Percentiles rank a stretch among this genome's conserved stretches.
phyloP scores from a whole-genome alignment of 1,284 basidiomycete genomes.

The Ganoderma lingzhi region DNA sequence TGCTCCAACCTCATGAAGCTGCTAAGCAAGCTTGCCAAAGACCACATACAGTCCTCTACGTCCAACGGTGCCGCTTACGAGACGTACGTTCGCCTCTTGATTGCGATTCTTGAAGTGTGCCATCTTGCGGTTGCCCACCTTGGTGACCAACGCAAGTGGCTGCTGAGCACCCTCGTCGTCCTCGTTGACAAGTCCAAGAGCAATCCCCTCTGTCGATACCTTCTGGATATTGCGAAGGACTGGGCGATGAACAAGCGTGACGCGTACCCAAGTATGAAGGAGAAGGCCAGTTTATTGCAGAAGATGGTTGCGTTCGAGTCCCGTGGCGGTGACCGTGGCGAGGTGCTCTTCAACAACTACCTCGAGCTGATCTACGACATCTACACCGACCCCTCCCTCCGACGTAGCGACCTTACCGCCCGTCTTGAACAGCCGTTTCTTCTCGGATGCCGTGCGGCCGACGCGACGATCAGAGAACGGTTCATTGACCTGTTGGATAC shows the following conservation, averaged over 20 bases:
- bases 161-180: constrained; percentile 79
- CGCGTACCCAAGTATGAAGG: constrained; percentile 92
- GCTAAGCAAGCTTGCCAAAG: constrained; percentile 88
- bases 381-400: constrained; percentile 87
- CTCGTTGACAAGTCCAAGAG: constrained; percentile 96
- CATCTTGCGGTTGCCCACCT: constrained; percentile 70
- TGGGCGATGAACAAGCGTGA: constrained; percentile 92
- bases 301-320: constrained; percentile 93
- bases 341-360: constrained; percentile 83
- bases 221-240: constrained; percentile 87
- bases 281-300: constrained; percentile 90
- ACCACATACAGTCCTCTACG: constrained; percentile 75
- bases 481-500: constrained; percentile 94
- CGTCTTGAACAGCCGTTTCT: constrained; percentile 95
- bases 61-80: constrained; percentile 59
- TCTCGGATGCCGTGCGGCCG: constrained; percentile 89
- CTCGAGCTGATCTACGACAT: constrained; percentile 94
- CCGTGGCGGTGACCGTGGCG: constrained; percentile 74
- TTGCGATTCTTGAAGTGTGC: constrained; percentile 76
- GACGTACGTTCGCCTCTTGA: constrained; percentile 66
- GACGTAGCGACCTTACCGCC: constrained; percentile 93
- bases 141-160: constrained; percentile 76
- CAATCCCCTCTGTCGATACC: constrained; percentile 80
- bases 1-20: constrained; percentile 83
- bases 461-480: constrained; percentile 81